Base-by-base conservation (phyloP, 2,329 filamentous ascomycete genomes). In the Venturia aucupariae region DNA sequence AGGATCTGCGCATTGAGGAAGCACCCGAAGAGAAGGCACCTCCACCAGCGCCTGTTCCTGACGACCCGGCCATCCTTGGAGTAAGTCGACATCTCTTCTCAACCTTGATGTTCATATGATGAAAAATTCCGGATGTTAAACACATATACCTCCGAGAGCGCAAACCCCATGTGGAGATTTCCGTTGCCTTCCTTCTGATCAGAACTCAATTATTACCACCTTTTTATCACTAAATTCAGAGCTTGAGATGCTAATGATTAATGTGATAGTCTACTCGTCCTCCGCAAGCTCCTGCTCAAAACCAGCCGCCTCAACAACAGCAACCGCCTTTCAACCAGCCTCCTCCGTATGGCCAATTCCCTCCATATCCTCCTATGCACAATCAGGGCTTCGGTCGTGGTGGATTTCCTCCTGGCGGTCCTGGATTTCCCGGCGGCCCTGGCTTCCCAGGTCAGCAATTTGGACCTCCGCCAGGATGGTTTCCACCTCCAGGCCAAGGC, bases 141-240 rank as follows among this genome's bases (percentile, higher is more conserved):
- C 82, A 81, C 84, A 85, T 72, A 70, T n/a, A 83, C 86, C 88
- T 88, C 89, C 89, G 89, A 88, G 88, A 89, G 91, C 91, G 92
- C 92, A 96, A 91, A 82, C 88, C 81, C 84, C 84, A 81, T 96
- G 92, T 96, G 87, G 92, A 96, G 79, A 86, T 88, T 88, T 96
- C 92, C 92, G 92, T 96, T 97, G 92, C 92, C 92, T 97, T 97
- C 92, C 92, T 97, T 96, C 92, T 97, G 92, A 96, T 86, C 68
- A 63, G 55, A 32, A 42, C 35, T 17, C 62, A 60, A 60, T 65
- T 41, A 27, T 65, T 64, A 22, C 61, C 66, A 60, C 61, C 68
- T 60, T 70, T 70, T 64, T 60, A 32, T 65, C 59, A 55, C 60
- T 42, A 54, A 51, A 30, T 66, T 42, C 19, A 44, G 69, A 74